Conservation (phyloP, 2,329 filamentous ascomycete species). For the Atkinsonella hypoxylon region DNA sequence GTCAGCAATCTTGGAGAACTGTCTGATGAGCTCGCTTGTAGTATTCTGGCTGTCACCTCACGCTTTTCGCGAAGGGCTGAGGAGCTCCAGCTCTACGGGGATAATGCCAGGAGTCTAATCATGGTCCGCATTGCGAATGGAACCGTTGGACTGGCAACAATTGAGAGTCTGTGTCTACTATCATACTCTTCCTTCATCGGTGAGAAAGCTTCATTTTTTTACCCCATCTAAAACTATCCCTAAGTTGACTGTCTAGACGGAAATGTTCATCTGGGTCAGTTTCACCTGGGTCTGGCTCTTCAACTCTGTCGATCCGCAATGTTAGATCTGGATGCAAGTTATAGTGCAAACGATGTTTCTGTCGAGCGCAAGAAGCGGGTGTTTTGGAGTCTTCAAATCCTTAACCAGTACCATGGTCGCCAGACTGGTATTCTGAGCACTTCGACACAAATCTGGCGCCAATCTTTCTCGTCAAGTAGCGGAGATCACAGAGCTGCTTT, state of each 20-base stretch:
- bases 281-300: constrained; percentile 36
- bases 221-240: no score
- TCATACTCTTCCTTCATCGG: constrained; percentile 38
- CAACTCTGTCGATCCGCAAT: constrained; percentile 39
- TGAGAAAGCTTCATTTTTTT: constrained; percentile 12
- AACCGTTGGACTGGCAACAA: constrained; percentile 34
- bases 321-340: constrained; percentile 31
- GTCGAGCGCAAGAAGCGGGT: constrained; percentile 34
- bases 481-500: constrained; percentile 9
- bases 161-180: constrained; percentile 38
- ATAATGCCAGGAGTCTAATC: constrained; percentile 27
- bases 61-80: constrained; percentile 25
- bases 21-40: constrained; percentile 29
- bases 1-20: constrained; percentile 21
- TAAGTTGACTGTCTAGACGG: constrained; percentile 25
- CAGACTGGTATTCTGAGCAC: constrained; percentile 31
- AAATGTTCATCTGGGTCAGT: constrained; percentile 34
- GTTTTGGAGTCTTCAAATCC: constrained; percentile 38
- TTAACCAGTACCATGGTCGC: constrained; percentile 37
- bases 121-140: constrained; percentile 41
- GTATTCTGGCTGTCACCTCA: constrained; percentile 27
- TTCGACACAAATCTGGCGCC: constrained; percentile 28
- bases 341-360: constrained; percentile 21
- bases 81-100: constrained; percentile 22
- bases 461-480: constrained; percentile 17